Conservation (phyloP, 2,329 filamentous ascomycete genomes). For the Curvularia sp. region DNA sequence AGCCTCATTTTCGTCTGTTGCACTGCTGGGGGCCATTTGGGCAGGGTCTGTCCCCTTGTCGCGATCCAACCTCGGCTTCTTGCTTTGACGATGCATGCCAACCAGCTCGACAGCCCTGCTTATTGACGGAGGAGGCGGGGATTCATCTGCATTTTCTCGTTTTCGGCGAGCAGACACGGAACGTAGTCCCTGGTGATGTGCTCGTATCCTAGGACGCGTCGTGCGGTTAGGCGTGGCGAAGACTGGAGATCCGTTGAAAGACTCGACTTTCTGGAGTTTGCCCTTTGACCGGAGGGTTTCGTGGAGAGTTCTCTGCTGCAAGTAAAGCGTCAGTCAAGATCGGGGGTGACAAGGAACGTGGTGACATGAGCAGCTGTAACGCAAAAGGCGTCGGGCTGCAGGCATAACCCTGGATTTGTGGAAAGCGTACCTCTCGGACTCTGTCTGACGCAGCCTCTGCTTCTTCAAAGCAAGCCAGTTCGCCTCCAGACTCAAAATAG, state of each 20-base stretch:
- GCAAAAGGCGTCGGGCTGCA: slow-evolving; percentile 29
- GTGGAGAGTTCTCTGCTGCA: slow-evolving; percentile 54
- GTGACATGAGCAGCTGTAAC: slow-evolving; percentile 19
- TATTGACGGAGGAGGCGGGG: slow-evolving; percentile 61
- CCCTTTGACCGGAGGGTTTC: slow-evolving; percentile 56
- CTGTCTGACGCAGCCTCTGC: slow-evolving; percentile 63
- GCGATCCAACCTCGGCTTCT: slow-evolving; percentile 54
- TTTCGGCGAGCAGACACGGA: slow-evolving; percentile 50
- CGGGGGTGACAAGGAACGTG: slow-evolving; percentile 11
- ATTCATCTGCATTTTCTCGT: slow-evolving; percentile 47
- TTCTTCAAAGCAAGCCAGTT: slow-evolving; percentile 68
- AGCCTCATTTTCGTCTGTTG: slow-evolving; percentile 46
- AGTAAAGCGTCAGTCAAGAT: slow-evolving; percentile 34
- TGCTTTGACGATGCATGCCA: slow-evolving; percentile 58
- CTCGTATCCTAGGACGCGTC: slow-evolving; percentile 38
- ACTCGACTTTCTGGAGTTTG: slow-evolving; percentile 50
- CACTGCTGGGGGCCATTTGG: slow-evolving; percentile 31
- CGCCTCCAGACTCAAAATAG: slow-evolving; percentile 72
- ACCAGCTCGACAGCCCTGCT: slow-evolving; percentile 61
- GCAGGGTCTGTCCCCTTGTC: slow-evolving; percentile 27
- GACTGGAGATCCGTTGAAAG: slow-evolving; percentile 51
- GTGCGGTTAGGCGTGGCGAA: slow-evolving; percentile 52
- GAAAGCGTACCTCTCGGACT: slow-evolving; percentile 60
- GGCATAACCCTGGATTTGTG: slow-evolving; percentile 23
- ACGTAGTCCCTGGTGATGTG: slow-evolving; percentile 30